Conservation (phyloP, 2,329 filamentous ascomycete species). For the Cladosporium sp. region DNA sequence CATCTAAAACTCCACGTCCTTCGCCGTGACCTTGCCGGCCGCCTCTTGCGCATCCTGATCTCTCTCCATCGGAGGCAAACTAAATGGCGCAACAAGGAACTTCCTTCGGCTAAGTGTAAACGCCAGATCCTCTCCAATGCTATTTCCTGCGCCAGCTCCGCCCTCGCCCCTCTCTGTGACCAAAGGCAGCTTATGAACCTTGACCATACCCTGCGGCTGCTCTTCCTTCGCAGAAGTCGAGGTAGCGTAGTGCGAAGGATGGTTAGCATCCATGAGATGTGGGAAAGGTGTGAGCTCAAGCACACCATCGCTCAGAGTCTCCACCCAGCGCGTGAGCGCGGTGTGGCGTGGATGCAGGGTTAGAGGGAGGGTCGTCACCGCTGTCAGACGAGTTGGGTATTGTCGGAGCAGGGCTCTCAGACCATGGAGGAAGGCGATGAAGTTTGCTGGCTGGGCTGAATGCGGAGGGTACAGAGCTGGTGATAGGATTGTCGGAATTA, state of each 20-base stretch:
- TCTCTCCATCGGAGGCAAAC: constrained; percentile 80
- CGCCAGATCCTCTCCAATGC: constrained; percentile 79
- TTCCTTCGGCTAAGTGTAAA: constrained; percentile 85
- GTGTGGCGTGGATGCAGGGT: constrained; percentile 74
- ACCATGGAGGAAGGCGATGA: constrained; percentile 79
- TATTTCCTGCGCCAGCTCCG: constrained; percentile 60
- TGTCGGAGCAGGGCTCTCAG: constrained; percentile 73
- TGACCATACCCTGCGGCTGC: constrained; percentile 80
- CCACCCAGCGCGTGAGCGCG: constrained; percentile 81
- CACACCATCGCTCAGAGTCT: constrained; percentile 80
- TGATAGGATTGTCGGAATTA: constrained; percentile 82
- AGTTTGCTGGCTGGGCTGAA: constrained; percentile 66
- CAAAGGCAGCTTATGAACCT: constrained; percentile 78
- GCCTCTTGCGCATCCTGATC: constrained; percentile 64
- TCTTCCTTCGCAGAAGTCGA: constrained; percentile 59
- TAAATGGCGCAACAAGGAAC: constrained; percentile 84
- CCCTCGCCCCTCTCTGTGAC: constrained; percentile 88
- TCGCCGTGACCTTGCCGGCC: constrained; percentile 54
- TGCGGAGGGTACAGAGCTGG: constrained; percentile 78
- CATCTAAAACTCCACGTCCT: constrained; percentile 71
- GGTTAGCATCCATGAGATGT: constrained; percentile 57
- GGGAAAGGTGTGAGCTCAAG: constrained; percentile 78
- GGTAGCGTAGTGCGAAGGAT: constrained; percentile 17
- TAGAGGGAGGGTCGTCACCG: constrained; percentile 74
- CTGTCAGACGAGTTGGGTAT: constrained; percentile 65